Percentiles rank a stretch among this genome's conserved stretches.
Evolutionary conservation across 179 eudicot species (phyloP).

Genomic region (Drosera spatulata): DNA sequence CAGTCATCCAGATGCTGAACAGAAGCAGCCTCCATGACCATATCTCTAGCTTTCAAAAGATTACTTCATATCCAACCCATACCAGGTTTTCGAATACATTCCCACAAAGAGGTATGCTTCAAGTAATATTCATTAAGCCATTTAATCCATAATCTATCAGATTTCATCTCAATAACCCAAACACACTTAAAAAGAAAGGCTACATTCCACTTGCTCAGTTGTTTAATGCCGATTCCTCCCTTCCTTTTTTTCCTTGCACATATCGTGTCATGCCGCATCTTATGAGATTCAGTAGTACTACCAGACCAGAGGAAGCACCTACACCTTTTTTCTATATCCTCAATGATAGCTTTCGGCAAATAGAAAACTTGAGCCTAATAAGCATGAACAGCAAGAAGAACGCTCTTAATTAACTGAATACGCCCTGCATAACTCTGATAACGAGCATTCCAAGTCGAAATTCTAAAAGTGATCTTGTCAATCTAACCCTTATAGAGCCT

Average conservation of each 20-base stretch:
- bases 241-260: neutral
- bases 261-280: neutral
- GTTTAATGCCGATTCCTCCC: neutral
- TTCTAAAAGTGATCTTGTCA: too few species aligned
- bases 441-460: too few species aligned
- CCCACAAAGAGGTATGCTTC: too few species aligned
- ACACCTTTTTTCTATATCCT: neutral
- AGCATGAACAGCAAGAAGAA: neutral
- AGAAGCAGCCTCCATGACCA: too few species aligned
- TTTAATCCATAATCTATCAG: conserved; percentile 50
- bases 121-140: too few species aligned
- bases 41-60: too few species aligned
- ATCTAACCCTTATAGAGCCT: too few species aligned
- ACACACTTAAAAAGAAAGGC: conserved; percentile 60
- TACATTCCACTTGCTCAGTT: neutral
- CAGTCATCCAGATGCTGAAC: too few species aligned
- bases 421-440: too few species aligned
- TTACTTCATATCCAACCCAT: too few species aligned
- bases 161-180: conserved; percentile 61
- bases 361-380: neutral
- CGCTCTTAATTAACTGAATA: too few species aligned
- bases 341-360: neutral
- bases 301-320: neutral
- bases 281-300: neutral
- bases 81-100: too few species aligned